These are phyloP conservation scores for Talaromyces stipitatus DNA, from an alignment of 495 filamentous ascomycete species.

Conservation along the genomic window DNA sequence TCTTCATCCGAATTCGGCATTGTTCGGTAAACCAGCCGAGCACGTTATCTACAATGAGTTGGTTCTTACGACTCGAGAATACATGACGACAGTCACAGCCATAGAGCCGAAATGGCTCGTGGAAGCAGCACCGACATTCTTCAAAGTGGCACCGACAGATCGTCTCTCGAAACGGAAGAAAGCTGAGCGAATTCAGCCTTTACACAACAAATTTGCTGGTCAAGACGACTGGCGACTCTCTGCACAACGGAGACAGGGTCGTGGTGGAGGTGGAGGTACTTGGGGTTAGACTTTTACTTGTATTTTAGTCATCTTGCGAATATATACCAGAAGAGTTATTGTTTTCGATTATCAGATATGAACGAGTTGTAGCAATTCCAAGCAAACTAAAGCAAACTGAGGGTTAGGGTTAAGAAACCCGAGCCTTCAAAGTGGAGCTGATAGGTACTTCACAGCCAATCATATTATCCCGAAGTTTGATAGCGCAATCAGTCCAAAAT, in stretches of 20 bases:
- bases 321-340: background rate
- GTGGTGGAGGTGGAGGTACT: constrained; percentile 87
- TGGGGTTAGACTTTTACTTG: constrained; percentile 62
- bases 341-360: background rate
- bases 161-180: constrained; percentile 84
- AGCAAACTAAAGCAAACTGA: too few species aligned
- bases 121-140: constrained; percentile 93
- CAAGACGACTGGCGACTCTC: constrained; percentile 92
- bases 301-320: background rate
- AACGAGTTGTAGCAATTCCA: background rate
- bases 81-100: constrained; percentile 85
- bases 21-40: constrained; percentile 93
- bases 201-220: constrained; percentile 86
- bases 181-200: constrained; percentile 86
- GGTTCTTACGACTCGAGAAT: constrained; percentile 91
- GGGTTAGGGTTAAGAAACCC: too few species aligned
- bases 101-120: constrained; percentile 93
- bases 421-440: background rate
- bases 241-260: constrained; percentile 78
- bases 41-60: constrained; percentile 89
- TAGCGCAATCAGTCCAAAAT: background rate
- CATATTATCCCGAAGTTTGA: constrained; percentile 10
- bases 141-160: constrained; percentile 91
- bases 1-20: constrained; percentile 80
- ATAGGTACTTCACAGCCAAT: constrained; percentile 7